Percentiles rank a stretch among this genome's conserved stretches.
These are phyloP conservation scores for Nothophaeocryptopus gaeumannii DNA, from an alignment of 2,329 filamentous ascomycete genomes.

Conservation along the genomic window DNA sequence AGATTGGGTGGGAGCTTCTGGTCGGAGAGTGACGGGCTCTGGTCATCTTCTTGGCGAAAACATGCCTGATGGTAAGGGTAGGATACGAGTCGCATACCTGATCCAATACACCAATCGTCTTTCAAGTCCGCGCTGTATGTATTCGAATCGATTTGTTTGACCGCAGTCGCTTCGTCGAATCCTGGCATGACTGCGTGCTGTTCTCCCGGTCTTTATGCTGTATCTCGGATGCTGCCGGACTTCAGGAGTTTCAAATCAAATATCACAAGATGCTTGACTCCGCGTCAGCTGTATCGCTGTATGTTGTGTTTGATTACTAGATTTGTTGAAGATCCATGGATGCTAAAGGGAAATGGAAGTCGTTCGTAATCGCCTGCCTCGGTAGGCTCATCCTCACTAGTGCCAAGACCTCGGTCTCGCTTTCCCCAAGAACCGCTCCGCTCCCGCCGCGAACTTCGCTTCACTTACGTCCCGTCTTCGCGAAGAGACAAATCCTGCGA, in stretches of 20 bases:
- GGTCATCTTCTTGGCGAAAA: not conserved
- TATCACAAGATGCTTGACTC: not conserved
- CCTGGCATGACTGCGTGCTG: conserved; percentile 18
- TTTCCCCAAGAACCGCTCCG: no score
- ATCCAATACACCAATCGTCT: conserved; percentile 64
- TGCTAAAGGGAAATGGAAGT: not conserved
- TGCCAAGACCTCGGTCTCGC: no score
- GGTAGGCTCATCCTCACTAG: not conserved
- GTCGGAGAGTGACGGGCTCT: no score
- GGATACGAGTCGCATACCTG: conserved; percentile 44
- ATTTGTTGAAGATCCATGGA: not conserved
- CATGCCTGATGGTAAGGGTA: not conserved
- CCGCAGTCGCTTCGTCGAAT: conserved; percentile 43
- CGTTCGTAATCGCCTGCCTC: not conserved
- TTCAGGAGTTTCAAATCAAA: not conserved
- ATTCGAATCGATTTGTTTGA: conserved; percentile 52
- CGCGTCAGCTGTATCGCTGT: conserved; percentile 1
- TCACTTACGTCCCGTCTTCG: no score
- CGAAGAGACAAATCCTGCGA: no score
- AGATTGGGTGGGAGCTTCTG: conserved; percentile 4
- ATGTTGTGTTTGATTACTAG: not conserved
- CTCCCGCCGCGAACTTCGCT: no score
- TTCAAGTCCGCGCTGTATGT: conserved; percentile 57
- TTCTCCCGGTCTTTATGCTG: not conserved
- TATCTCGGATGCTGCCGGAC: not conserved